Evolutionary conservation across 495 filamentous ascomycete genomes (phyloP), one percentile per base, ranked within the genome.

Genomic region (Venustampulla echinocandica): DNA sequence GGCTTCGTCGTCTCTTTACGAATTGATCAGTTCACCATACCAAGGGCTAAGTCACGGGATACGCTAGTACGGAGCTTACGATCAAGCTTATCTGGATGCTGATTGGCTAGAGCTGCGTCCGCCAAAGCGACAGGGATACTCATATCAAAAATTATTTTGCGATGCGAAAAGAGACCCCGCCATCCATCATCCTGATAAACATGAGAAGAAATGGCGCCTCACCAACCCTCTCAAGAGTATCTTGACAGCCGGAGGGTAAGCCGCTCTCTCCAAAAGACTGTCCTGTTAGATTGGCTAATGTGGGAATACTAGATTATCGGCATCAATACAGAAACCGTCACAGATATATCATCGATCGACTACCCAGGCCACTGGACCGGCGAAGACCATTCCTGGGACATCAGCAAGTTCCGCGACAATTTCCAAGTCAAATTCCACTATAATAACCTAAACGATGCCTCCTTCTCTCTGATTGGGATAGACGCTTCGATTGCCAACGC

Each of bases 401-500:
- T 87, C n/a, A 70, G 85, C 1, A 70, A 77, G 30, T 94, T 97
- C 66, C 69, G 70, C 34, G 59, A 78, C 21, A 70, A 63, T 44
- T 80, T 95, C 63, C 61, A 67, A 15, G 73, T 98, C 61, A 69
- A 88, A 59, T 92, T 93, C 66, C 84, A 95, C 74, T 71, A 83
- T 42, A 87, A 88, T 63, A 71, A 80, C 23, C 75, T 74, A 32
- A 72, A 75, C 62, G 82, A 93, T 56, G 64, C 83, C 47, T 80
- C 82, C 25, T 97, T 97, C 71, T 95, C 89, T 17, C 77, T 97
- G 54, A 81, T 94, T 60, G 88, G 89, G 57, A 64, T 90, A 53
- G 90, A 99, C 59, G 90, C 93, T 54, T 76, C 85, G 44, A 82
- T 99, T 59, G 89, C 93, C 54, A 99, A 99, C 64, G 93, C 93